Evolutionary conservation across 1,284 basidiomycete species (phyloP).

Genomic region (Melampsora larici-populina): DNA sequence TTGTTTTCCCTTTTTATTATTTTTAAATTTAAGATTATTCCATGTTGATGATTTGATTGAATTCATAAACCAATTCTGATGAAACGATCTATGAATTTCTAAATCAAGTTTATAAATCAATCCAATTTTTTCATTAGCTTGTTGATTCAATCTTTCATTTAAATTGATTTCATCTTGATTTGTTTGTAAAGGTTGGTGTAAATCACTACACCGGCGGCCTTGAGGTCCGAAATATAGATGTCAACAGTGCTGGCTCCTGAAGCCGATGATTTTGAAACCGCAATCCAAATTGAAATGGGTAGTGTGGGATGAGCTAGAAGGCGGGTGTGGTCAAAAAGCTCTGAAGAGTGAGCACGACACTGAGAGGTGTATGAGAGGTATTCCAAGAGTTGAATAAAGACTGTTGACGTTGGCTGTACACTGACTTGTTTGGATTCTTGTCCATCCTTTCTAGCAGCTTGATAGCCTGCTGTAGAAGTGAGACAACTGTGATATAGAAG

Average conservation of each 20-base stretch:
- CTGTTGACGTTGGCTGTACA: constrained; percentile 4
- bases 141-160: not conserved
- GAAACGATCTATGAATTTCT: not conserved
- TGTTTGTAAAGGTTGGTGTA: constrained; percentile 59
- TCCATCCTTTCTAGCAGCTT: constrained; percentile 25
- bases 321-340: constrained; percentile 35
- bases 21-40: not conserved
- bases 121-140: no score
- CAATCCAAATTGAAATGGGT: constrained; percentile 42
- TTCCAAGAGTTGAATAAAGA: constrained; percentile 41
- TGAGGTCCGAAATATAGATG: constrained; percentile 22
- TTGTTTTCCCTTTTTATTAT: constrained; percentile 32
- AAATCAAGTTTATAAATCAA: no score
- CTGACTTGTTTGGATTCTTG: constrained; percentile 23
- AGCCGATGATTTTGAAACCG: constrained; percentile 21
- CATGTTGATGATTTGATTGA: constrained; percentile 46
- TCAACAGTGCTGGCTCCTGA: constrained; percentile 42
- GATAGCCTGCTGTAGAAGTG: not conserved
- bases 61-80: not conserved
- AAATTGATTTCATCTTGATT: constrained; percentile 58
- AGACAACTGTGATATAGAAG: constrained; percentile 10
- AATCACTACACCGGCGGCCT: constrained; percentile 55
- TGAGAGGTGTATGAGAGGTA: constrained; percentile 26
- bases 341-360: constrained; percentile 24
- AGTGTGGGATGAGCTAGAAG: constrained; percentile 40